These are phyloP conservation scores for Neonectria magnoliae DNA, from an alignment of 2,329 filamentous ascomycete species.

Conservation along the genomic window DNA sequence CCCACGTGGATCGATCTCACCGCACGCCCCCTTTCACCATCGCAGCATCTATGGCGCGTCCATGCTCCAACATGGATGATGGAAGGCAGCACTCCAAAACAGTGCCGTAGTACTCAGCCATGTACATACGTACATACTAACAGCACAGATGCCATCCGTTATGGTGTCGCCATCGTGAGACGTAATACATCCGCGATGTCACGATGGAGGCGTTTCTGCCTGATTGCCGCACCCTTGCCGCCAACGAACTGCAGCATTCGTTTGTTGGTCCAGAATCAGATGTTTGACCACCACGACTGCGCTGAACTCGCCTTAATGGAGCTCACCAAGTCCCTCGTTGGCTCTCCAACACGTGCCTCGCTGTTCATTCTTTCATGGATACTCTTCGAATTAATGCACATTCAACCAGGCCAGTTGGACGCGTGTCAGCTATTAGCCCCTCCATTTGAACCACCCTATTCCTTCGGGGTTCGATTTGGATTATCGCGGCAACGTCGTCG, in stretches of 20 bases:
- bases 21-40: conserved; percentile 16
- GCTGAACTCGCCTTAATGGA: neutral
- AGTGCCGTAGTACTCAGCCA: no score
- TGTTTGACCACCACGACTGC: conserved; percentile 11
- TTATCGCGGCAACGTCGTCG: neutral
- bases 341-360: conserved; percentile 4
- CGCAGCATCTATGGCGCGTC: neutral
- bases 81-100: neutral
- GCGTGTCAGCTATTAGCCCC: neutral
- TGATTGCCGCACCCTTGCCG: neutral
- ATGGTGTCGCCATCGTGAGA: conserved; percentile 13
- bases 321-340: conserved; percentile 6
- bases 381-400: neutral
- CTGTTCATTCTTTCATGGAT: no score
- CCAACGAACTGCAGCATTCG: neutral
- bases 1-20: conserved; percentile 18
- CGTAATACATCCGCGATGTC: conserved; percentile 13
- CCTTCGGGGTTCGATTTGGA: neutral
- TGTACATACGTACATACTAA: neutral
- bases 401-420: neutral
- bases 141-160: neutral
- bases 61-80: conserved; percentile 3
- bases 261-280: conserved; percentile 3
- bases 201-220: conserved; percentile 5
- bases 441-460: neutral